These are phyloP conservation scores for Megacollybia platyphylla DNA, from an alignment of 1,284 basidiomycete species.

Conservation along the genomic window DNA sequence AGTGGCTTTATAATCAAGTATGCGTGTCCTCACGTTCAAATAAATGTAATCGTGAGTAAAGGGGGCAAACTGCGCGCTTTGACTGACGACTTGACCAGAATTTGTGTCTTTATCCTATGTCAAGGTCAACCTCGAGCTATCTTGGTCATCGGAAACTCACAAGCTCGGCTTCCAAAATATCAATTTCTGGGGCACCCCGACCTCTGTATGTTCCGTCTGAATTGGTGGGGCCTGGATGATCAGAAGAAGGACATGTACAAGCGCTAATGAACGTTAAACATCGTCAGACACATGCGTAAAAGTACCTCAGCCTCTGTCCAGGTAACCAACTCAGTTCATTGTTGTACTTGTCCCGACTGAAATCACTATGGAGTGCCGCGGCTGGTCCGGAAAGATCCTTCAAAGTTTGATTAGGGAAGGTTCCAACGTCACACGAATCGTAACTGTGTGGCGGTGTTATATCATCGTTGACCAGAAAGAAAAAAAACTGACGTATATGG, in stretches of 20 bases:
- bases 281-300: conserved; percentile 16
- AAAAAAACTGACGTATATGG: conserved; percentile 33
- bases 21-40: conserved; percentile 16
- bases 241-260: conserved; percentile 53
- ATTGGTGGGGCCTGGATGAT: conserved; percentile 32
- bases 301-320: conserved; percentile 53
- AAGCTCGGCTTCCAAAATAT: conserved; percentile 65
- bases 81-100: conserved; percentile 40
- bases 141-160: neutral
- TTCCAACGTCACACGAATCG: conserved; percentile 66
- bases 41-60: conserved; percentile 46
- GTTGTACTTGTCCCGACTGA: conserved; percentile 30
- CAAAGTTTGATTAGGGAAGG: conserved; percentile 60
- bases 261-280: conserved; percentile 23
- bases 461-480: neutral
- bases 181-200: conserved; percentile 75
- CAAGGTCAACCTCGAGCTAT: no score
- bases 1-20: neutral
- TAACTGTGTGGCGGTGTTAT: conserved; percentile 26
- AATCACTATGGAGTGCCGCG: conserved; percentile 39
- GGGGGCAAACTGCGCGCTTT: conserved; percentile 56
- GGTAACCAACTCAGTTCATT: conserved; percentile 49
- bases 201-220: neutral
- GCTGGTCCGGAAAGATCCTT: conserved; percentile 36
- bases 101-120: conserved; percentile 26